These are phyloP conservation scores for Rhododendron kiyosumense DNA, from an alignment of 148 eudicot genomes.

Conservation along the genomic window DNA sequence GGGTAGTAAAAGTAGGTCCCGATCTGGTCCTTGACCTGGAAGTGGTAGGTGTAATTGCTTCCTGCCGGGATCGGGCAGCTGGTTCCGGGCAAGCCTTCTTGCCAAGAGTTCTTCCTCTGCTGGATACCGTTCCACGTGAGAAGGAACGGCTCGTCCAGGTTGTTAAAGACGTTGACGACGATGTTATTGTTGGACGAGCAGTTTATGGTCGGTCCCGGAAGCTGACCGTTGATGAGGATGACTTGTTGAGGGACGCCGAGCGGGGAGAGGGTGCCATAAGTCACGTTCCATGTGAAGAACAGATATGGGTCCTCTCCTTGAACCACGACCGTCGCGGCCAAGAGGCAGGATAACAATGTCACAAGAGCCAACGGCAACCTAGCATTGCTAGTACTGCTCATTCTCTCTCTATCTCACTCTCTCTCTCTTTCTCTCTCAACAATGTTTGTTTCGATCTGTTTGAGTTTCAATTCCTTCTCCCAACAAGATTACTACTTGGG, in stretches of 20 bases:
- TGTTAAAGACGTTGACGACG: constrained; percentile 55
- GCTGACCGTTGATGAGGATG: constrained; percentile 52
- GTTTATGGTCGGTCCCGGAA: constrained; percentile 62
- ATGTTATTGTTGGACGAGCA: constrained; percentile 59
- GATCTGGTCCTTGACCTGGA: constrained; percentile 15
- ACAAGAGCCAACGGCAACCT: neutral
- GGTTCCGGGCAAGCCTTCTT: constrained; percentile 56
- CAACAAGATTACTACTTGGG: neutral
- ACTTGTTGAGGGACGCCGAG: constrained; percentile 60
- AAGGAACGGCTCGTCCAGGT: constrained; percentile 65
- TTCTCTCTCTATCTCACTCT: neutral
- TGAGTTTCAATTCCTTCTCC: neutral
- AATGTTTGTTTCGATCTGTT: neutral
- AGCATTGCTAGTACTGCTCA: neutral
- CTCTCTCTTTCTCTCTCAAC: neutral
- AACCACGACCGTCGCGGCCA: constrained; percentile 28
- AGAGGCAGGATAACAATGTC: constrained; percentile 27
- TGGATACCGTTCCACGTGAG: constrained; percentile 63
- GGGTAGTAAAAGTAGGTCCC: constrained; percentile 58
- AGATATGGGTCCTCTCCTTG: constrained; percentile 57
- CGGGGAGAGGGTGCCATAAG: constrained; percentile 51
- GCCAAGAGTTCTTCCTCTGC: constrained; percentile 67
- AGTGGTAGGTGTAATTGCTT: constrained; percentile 47
- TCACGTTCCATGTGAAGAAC: constrained; percentile 47
- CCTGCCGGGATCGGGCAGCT: constrained; percentile 60